A percentile compares a stretch with the other conserved stretches of the same genome.
Conservation (phyloP, 1,139 yeast genomes). For the Suhomyces yuchorum region DNA sequence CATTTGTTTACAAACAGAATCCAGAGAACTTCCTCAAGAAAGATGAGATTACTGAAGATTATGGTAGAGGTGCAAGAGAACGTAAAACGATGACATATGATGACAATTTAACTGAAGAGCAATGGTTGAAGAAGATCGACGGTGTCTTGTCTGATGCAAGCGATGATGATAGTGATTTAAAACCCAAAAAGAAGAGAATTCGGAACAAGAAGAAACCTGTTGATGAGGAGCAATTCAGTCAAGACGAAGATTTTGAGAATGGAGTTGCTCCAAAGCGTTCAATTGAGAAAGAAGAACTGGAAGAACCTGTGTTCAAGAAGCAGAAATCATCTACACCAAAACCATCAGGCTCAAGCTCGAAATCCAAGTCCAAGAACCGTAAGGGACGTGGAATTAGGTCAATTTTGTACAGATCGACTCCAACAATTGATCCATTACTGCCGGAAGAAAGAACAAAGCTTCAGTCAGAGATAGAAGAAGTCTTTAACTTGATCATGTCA, state of each 20-base stretch:
- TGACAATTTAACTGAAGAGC: conserved; percentile 74
- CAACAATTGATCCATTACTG: conserved; percentile 41
- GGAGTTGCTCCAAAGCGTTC: neutral
- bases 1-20: conserved; percentile 55
- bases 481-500: conserved; percentile 48
- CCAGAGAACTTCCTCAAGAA: conserved; percentile 54
- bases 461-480: conserved; percentile 41
- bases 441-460: conserved; percentile 47
- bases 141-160: conserved; percentile 44
- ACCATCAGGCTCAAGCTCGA: conserved; percentile 13
- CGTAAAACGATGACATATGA: conserved; percentile 63
- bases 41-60: conserved; percentile 44
- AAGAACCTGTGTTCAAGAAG: conserved; percentile 17
- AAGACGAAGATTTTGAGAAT: conserved; percentile 22
- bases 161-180: conserved; percentile 27
- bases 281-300: conserved; percentile 11
- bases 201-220: conserved; percentile 30
- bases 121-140: conserved; percentile 69
- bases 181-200: conserved; percentile 29
- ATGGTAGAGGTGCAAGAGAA: conserved; percentile 67
- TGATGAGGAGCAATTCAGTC: conserved; percentile 14
- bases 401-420: conserved; percentile 39
- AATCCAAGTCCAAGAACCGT: conserved; percentile 17
- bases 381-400: conserved; percentile 25
- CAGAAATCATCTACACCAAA: conserved; percentile 35